A percentile compares a stretch with the other conserved stretches of the same genome.
These are phyloP conservation scores for Phaeosphaeria sp. DNA, from an alignment of 2,329 filamentous ascomycete species.

Conservation along the genomic window DNA sequence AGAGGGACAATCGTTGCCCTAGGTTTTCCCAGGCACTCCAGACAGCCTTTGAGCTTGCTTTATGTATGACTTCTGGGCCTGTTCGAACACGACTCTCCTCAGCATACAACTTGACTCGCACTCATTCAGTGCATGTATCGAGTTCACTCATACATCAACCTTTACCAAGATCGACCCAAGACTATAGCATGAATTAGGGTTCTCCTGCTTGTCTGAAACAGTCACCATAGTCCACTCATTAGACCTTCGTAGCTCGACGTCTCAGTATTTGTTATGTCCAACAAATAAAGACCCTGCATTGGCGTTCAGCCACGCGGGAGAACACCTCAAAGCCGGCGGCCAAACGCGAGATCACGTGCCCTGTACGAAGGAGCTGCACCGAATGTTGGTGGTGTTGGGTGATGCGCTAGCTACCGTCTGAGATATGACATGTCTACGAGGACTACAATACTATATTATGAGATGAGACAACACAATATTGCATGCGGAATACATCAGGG, in stretches of 20 bases:
- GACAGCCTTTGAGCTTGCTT: not conserved
- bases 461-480: too few species aligned
- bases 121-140: not conserved
- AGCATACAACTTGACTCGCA: not conserved
- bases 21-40: not conserved
- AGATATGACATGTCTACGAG: too few species aligned
- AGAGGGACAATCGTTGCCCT: not conserved
- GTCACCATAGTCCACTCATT: not conserved
- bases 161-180: not conserved
- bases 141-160: not conserved
- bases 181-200: not conserved
- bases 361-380: too few species aligned
- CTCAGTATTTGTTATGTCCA: not conserved
- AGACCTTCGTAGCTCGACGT: not conserved
- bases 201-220: not conserved
- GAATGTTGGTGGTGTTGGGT: too few species aligned
- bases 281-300: not conserved
- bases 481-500: too few species aligned
- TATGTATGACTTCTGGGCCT: not conserved
- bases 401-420: too few species aligned
- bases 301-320: not conserved
- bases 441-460: too few species aligned
- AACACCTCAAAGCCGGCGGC: not conserved
- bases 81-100: not conserved
- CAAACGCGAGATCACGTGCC: constrained; percentile 2